A percentile compares a stretch with the other conserved stretches of the same genome.
phyloP scores from a whole-genome alignment of 1,139 yeast genomes.

The Yueomyces sp. region DNA sequence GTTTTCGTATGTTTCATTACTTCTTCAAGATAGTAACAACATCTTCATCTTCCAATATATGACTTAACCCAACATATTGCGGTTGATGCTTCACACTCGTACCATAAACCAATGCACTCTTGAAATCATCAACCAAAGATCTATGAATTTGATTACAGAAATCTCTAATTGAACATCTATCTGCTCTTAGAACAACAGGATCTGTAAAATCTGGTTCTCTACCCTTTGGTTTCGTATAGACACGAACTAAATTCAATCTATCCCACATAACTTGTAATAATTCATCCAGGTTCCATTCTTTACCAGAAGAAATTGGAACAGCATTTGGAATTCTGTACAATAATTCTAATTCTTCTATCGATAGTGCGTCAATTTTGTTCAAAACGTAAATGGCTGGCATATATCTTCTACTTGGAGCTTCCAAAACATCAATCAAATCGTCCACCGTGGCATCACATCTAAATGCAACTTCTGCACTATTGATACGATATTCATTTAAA shows the following conservation, averaged over 20 bases:
- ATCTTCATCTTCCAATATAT: constrained; percentile 83
- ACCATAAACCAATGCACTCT: constrained; percentile 84
- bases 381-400: constrained; percentile 91
- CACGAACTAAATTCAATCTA: constrained; percentile 76
- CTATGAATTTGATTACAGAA: constrained; percentile 95
- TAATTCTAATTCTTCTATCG: constrained; percentile 83
- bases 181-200: constrained; percentile 82
- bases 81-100: constrained; percentile 95
- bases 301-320: constrained; percentile 89
- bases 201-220: constrained; percentile 83
- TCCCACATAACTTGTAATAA: constrained; percentile 92
- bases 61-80: constrained; percentile 85
- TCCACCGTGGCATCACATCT: constrained; percentile 97
- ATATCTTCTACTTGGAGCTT: constrained; percentile 78
- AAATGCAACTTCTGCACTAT: constrained; percentile 93
- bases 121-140: constrained; percentile 83
- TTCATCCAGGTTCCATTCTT: constrained; percentile 95
- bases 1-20: constrained; percentile 23
- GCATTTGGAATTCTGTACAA: constrained; percentile 90
- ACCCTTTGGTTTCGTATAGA: constrained; percentile 95
- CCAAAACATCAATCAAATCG: constrained; percentile 87
- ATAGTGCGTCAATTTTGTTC: constrained; percentile 90
- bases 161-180: constrained; percentile 79
- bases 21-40: constrained; percentile 91
- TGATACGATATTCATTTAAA: constrained; percentile 86